Percentiles rank a stretch among this genome's conserved stretches.
These are phyloP conservation scores for Prunus davidiana DNA, from an alignment of 306 rosid species.

Conservation along the genomic window DNA sequence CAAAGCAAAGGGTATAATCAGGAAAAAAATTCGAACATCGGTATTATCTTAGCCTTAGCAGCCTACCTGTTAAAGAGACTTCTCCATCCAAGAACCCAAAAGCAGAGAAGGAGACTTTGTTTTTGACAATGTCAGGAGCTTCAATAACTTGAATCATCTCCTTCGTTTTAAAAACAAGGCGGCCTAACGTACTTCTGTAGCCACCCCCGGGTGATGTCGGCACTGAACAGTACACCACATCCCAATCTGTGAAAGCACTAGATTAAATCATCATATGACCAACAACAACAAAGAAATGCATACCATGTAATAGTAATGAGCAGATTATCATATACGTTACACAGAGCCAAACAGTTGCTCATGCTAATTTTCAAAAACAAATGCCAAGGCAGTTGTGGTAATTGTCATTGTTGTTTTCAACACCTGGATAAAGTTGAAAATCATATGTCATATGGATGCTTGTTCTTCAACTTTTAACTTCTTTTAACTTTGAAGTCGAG, in stretches of 20 bases:
- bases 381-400: neutral
- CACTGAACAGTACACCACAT: conserved; percentile 75
- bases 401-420: neutral
- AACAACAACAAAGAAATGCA: conserved; percentile 12
- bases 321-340: neutral
- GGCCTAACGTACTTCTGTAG: conserved; percentile 76
- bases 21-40: neutral
- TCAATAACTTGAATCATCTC: conserved; percentile 83
- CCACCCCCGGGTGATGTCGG: conserved; percentile 99
- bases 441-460: neutral
- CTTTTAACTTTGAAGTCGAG: neutral
- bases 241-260: conserved; percentile 68
- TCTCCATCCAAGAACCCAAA: conserved; percentile 80
- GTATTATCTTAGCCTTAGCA: neutral
- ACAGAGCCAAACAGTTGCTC: neutral
- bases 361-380: neutral
- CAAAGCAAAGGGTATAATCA: neutral
- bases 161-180: conserved; percentile 74
- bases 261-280: conserved; percentile 1
- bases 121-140: conserved; percentile 80
- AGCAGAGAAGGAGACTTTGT: conserved; percentile 62
- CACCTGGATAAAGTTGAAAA: neutral
- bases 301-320: neutral
- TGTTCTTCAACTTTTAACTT: no score
- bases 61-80: conserved; percentile 71